Conservation (phyloP, 192 early-diverging fungal species). For the Coemansia guatemalensis region DNA sequence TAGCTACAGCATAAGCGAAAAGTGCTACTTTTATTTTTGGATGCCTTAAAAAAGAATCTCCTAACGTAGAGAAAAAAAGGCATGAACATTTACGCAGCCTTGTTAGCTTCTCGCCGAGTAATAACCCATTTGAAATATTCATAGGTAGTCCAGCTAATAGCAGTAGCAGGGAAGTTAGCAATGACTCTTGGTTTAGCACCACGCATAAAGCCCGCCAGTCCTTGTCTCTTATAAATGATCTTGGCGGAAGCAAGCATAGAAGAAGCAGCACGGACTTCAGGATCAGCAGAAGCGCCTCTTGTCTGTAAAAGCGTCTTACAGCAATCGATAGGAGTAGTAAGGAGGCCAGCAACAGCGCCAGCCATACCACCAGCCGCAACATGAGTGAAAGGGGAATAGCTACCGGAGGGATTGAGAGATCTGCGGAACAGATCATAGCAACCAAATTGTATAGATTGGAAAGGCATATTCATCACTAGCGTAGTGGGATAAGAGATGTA, state of each 20-base stretch:
- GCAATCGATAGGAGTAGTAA: constrained; percentile 95
- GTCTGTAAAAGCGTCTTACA: constrained; percentile 96
- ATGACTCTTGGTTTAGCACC: constrained; percentile 82
- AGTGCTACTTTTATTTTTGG: too few species aligned
- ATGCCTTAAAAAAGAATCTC: too few species aligned
- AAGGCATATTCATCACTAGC: constrained; percentile 91
- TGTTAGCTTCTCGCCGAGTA: constrained; percentile 33
- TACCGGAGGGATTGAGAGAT: constrained; percentile 72
- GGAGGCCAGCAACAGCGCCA: constrained; percentile 80
- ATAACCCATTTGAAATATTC: constrained; percentile 82
- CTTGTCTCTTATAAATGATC: constrained; percentile 78
- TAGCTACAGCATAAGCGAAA: too few species aligned
- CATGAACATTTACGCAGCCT: too few species aligned
- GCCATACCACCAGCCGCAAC: constrained; percentile 84
- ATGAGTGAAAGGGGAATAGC: constrained; percentile 86
- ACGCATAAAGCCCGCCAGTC: constrained; percentile 73
- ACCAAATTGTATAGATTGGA: constrained; percentile 91
- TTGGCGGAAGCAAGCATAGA: constrained; percentile 70
- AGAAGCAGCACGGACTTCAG: constrained; percentile 64
- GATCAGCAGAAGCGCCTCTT: constrained; percentile 72
- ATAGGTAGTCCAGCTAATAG: constrained; percentile 94
- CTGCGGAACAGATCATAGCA: constrained; percentile 89
- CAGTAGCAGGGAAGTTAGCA: constrained; percentile 89
- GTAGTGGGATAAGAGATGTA: constrained; percentile 95
- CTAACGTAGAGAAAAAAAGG: too few species aligned